Conservation (phyloP, 2,329 filamentous ascomycete genomes). For the Monosporascus sp. region DNA sequence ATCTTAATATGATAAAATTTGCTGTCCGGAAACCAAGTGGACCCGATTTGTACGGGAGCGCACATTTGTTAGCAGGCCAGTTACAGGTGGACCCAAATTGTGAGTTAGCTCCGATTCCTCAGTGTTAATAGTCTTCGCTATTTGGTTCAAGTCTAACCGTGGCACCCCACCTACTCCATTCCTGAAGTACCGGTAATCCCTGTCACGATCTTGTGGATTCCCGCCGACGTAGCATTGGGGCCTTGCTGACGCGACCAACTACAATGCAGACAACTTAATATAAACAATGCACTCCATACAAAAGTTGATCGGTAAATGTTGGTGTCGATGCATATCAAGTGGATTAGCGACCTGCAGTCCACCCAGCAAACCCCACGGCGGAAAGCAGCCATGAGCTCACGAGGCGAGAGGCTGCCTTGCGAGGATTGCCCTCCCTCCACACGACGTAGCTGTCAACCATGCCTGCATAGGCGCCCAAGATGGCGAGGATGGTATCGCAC, state of each 20-base stretch:
- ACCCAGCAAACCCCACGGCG: constrained; percentile 6
- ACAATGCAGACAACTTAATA: no score
- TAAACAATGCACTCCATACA: no score
- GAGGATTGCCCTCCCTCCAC: constrained; percentile 17
- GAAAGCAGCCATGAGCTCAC: constrained; percentile 11
- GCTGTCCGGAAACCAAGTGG: no score
- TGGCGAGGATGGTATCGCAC: constrained; percentile 19
- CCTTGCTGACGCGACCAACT: no score
- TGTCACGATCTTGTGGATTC: neutral
- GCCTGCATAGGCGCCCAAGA: constrained; percentile 19
- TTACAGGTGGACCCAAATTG: no score
- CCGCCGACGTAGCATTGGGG: no score
- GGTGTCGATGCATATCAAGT: neutral
- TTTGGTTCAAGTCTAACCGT: no score
- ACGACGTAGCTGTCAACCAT: constrained; percentile 22
- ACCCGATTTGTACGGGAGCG: no score
- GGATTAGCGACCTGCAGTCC: constrained; percentile 2
- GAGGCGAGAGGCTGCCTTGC: constrained; percentile 15
- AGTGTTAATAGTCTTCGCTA: no score
- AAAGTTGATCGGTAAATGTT: neutral
- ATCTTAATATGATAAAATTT: no score
- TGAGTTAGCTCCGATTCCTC: no score
- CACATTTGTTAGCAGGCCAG: no score
- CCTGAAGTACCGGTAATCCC: neutral
- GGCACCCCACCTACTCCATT: neutral